phyloP scores from a whole-genome alignment of 1,284 basidiomycete species.

The Cryptococcus sp. region DNA sequence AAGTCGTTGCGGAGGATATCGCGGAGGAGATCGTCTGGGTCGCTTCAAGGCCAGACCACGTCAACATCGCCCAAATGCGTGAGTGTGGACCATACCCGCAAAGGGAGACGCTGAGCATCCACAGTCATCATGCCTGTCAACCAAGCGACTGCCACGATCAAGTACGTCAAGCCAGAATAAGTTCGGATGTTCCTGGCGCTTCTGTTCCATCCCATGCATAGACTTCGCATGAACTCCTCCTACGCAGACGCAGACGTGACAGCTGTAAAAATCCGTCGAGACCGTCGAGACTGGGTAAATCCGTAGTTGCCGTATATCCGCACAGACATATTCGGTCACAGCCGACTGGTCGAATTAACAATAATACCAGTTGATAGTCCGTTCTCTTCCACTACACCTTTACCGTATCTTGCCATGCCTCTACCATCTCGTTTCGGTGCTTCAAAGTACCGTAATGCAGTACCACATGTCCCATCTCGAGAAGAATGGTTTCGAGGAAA shows the following conservation, averaged over 20 bases:
- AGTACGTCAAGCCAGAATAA: slow-evolving; percentile 21
- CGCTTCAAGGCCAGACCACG: slow-evolving; percentile 36
- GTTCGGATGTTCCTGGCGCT: neutral
- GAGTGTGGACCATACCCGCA: slow-evolving; percentile 2
- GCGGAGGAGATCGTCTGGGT: slow-evolving; percentile 91
- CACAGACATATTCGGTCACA: no score
- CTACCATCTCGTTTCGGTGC: slow-evolving; percentile 30
- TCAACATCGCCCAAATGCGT: slow-evolving; percentile 38
- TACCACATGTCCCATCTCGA: slow-evolving; percentile 17
- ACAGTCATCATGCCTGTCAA: slow-evolving; percentile 38
- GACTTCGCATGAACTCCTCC: no score
- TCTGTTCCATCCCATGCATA: no score
- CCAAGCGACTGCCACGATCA: slow-evolving; percentile 38
- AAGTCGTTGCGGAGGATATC: slow-evolving; percentile 72
- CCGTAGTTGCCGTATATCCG: no score
- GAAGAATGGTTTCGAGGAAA: slow-evolving; percentile 33
- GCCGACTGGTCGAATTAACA: no score
- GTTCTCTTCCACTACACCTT: no score
- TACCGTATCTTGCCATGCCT: no score
- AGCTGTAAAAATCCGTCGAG: no score
- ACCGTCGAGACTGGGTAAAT: no score
- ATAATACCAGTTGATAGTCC: no score
- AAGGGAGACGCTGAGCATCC: neutral
- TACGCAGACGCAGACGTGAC: no score
- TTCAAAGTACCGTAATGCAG: slow-evolving; percentile 41